Evolutionary conservation across 2,329 filamentous ascomycete genomes (phyloP).

Genomic region (Alternaria ventricosa): DNA sequence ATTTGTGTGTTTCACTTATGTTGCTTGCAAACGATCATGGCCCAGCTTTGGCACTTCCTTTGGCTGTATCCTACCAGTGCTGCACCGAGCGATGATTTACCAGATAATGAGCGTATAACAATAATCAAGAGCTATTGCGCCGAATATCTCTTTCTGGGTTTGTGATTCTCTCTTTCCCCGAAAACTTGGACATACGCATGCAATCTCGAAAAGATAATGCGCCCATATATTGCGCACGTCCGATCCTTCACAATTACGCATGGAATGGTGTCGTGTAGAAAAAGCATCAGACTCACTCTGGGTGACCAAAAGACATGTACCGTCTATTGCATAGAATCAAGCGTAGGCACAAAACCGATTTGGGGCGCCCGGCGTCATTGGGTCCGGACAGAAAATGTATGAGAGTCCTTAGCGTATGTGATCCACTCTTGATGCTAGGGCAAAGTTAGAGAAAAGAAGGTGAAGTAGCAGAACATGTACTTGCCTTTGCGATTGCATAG

Average conservation of each 20-base stretch:
- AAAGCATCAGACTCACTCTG: neutral
- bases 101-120: neutral
- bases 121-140: neutral
- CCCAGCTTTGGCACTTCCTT: neutral
- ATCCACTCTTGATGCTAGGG: slow-evolving; percentile 40
- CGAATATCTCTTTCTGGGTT: no score
- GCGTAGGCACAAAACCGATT: no score
- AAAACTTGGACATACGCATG: neutral
- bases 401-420: slow-evolving; percentile 29
- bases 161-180: neutral
- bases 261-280: neutral
- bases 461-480: slow-evolving; percentile 14
- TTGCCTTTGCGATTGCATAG: slow-evolving; percentile 50
- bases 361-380: neutral
- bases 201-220: neutral
- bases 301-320: neutral
- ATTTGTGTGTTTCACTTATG: neutral
- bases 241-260: no score
- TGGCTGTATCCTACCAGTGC: neutral
- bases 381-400: slow-evolving; percentile 35
- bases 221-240: neutral
- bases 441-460: slow-evolving; percentile 15
- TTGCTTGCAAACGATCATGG: neutral
- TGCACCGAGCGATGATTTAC: neutral
- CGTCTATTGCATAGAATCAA: no score